Evolutionary conservation across 345 rosid genomes (phyloP), one percentile per base, ranked within the genome.

Genomic region (Corchorus capsularis): DNA sequence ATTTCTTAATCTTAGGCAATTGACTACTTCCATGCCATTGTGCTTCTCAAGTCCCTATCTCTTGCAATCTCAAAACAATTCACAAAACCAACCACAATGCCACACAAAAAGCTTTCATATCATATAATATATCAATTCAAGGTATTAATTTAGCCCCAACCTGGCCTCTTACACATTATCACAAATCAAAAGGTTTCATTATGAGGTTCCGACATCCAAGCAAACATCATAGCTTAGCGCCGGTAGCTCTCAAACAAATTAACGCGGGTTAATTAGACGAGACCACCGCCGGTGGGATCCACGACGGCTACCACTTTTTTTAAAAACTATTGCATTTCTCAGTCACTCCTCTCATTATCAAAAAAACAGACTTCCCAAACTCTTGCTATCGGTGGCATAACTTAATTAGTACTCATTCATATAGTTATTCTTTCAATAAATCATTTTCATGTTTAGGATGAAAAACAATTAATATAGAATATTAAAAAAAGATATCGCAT

Each of bases 221-320:
- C 60, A 53, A 67, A 27, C 37, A 2, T 63, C 60, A 41, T 34
- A 80, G 11, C 67, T 54, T 9, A 27, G 27, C 27, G 27, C 27
- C 27, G 1, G 27, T 27, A 27, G 27, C 27, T 27, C 27, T 0
- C 27, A 27, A 27, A 27, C 27, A 27, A 27, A 27, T 27, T 27
- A 27, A 27, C 27, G 27, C 27, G 27, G 27, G 27, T 27, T 27
- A 27, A 27, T 27, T 27, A 27, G 27, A 27, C 27, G 64, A 76
- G 43, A 6, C 43, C 78, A 39, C 73, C 63, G 65, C 27, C 27
- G 27, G 27, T 73, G 77, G 72, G 77, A 71, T 65, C 83, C 83
- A 64, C 63, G 71, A 79, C 3, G 22, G 17, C 54, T 20, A 46
- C 46, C 78, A 15, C 52, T 64, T 41, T 16, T 14, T 45, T n/a